Evolutionary conservation across 805 yeast species (phyloP), one percentile per base, ranked within the genome.

Genomic region (Saturnispora kantuleensis): DNA sequence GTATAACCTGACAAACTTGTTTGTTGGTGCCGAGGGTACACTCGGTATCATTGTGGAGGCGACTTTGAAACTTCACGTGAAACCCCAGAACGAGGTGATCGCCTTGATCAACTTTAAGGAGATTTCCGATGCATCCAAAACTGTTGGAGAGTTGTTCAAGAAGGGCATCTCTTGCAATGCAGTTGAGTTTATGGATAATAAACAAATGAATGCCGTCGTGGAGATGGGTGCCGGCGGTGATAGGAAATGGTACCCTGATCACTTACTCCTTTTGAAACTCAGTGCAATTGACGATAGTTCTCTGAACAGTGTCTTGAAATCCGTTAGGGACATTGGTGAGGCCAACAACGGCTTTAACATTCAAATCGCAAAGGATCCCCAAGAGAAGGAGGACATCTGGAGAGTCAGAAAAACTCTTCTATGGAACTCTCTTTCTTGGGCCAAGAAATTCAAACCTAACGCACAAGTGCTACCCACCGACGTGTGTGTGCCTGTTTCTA

Each of bases 21-120:
- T 84, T 56, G 67, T 80, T 42, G 93, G 94, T 0, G 71, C 82
- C 37, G 93, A 84, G 54, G 93, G 94, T 7, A 84, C 94, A 0
- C 60, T 84, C 44, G 94, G 93, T 2, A 70, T 84, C 13, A 77
- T 84, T 29, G 84, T 88, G 2, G 89, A 84, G 53, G 85, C 84
- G 2, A 83, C 90, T 0, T 65, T 84, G 39, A 81, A 77, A 54
- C 64, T 84, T 39, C 79, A 81, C 51, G 83, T 79, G 13, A 73
- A 71, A 47, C 90, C 90, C 1, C 65, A 67, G 52, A 56, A 68
- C 33, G 90, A 84, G 56, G 73, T 76, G 43, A 84, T 86, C 28
- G 79, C 82, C 5, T 73, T 84, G 37, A 77, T 83, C 17, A 68
- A 82, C 32, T 86, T 86, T 60, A 77, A 83, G 5, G 65, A 74